phyloP scores from a whole-genome alignment of 495 filamentous ascomycete genomes.

The Aspergillus saccharolyticus region DNA sequence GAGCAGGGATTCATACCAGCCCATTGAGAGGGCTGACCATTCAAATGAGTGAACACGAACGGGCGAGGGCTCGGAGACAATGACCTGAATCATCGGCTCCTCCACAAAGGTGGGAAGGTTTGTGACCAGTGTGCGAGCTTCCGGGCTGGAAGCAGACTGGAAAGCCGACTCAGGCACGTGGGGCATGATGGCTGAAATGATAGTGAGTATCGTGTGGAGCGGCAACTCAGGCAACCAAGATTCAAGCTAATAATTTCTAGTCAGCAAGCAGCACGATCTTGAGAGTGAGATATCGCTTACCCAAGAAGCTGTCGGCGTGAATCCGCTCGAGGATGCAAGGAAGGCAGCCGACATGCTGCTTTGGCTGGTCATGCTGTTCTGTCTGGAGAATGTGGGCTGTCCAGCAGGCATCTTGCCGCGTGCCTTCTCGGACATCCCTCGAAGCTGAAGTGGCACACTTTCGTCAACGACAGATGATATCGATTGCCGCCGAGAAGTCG shows the following conservation, averaged over 20 bases:
- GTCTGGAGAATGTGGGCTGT: slow-evolving; percentile 75
- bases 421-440: slow-evolving; percentile 97
- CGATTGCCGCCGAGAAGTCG: slow-evolving; percentile 66
- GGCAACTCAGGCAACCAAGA: slow-evolving; percentile 90
- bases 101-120: slow-evolving; percentile 55
- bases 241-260: slow-evolving; percentile 62
- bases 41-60: slow-evolving; percentile 85
- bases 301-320: slow-evolving; percentile 74
- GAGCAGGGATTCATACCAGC: slow-evolving; percentile 93
- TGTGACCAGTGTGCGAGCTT: slow-evolving; percentile 35
- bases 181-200: slow-evolving; percentile 57
- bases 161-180: slow-evolving; percentile 41
- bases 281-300: slow-evolving; percentile 33
- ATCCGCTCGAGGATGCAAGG: slow-evolving; percentile 49
- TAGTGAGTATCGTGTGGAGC: slow-evolving; percentile 80
- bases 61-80: slow-evolving; percentile 64
- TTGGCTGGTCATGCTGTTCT: slow-evolving; percentile 86
- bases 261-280: slow-evolving; percentile 9
- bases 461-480: slow-evolving; percentile 70
- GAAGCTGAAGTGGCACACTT: slow-evolving; percentile 78
- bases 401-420: slow-evolving; percentile 94
- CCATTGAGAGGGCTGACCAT: slow-evolving; percentile 87
- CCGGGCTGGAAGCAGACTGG: slow-evolving; percentile 16
- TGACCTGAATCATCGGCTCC: slow-evolving; percentile 59
- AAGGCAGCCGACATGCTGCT: slow-evolving; percentile 56